A percentile compares a stretch with the other conserved stretches of the same genome.
These are phyloP conservation scores for Amaranthus cruentus DNA, from an alignment of 148 eudicot species.

Conservation along the genomic window DNA sequence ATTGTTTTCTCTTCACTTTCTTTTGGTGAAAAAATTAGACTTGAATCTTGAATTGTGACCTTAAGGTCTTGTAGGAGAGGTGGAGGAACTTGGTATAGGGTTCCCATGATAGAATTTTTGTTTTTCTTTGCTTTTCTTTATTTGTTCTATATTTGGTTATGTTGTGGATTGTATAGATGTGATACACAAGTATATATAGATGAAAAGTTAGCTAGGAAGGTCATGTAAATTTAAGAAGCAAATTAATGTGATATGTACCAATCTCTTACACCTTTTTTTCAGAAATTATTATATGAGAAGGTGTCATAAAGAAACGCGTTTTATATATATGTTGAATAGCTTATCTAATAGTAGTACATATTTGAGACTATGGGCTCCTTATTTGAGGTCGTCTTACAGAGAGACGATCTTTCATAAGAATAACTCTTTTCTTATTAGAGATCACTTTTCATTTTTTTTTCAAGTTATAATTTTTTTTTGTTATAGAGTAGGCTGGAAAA, in stretches of 20 bases:
- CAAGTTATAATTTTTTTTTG: no score
- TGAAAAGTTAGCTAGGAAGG: constrained; percentile 4
- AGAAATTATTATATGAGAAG: no score
- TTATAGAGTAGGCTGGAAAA: no score
- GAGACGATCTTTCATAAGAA: no score
- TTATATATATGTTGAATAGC: no score
- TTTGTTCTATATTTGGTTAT: background rate
- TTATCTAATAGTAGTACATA: no score
- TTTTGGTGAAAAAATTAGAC: constrained; percentile 47
- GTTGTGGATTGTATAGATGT: background rate
- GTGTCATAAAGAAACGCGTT: no score
- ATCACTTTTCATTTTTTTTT: no score
- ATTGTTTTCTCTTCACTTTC: constrained; percentile 37
- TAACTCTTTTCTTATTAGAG: no score
- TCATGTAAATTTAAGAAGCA: constrained; percentile 2
- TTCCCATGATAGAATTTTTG: constrained; percentile 27
- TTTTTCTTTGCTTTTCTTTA: background rate
- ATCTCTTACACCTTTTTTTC: background rate
- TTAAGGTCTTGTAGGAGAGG: constrained; percentile 53
- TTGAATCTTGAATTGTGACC: constrained; percentile 39
- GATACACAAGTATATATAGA: background rate
- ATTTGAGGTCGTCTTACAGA: no score
- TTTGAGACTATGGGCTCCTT: no score
- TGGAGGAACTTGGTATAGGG: constrained; percentile 26
- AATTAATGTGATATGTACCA: constrained; percentile 1